Percentiles rank a stretch among this genome's conserved stretches.
phyloP scores from a whole-genome alignment of 1,139 yeast genomes.

The Scheffersomyces segobiensis region DNA sequence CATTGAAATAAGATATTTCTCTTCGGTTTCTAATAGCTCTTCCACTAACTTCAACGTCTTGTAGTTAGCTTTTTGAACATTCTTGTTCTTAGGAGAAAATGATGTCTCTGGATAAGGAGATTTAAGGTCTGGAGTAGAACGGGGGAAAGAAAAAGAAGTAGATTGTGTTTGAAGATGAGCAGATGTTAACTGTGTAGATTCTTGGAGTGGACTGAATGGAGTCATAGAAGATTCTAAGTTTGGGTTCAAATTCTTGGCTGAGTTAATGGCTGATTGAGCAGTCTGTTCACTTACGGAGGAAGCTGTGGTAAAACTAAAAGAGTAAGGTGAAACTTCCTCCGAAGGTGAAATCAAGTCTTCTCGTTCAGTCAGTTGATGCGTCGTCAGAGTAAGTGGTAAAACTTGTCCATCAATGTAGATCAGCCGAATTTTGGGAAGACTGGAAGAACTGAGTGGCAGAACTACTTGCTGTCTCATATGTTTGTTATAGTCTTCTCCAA shows the following conservation, averaged over 20 bases:
- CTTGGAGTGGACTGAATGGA: background rate
- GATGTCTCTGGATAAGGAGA: constrained; percentile 14
- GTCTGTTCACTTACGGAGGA: background rate
- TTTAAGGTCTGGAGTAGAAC: constrained; percentile 5
- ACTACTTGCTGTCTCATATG: background rate
- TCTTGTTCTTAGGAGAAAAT: constrained; percentile 11
- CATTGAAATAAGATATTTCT: constrained; percentile 42
- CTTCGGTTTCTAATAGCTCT: constrained; percentile 52
- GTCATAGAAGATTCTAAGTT: background rate
- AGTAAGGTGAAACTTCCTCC: background rate
- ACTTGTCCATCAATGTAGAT: background rate
- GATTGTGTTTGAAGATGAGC: background rate
- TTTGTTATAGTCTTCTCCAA: background rate
- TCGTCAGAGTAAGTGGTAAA: background rate
- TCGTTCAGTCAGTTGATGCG: background rate
- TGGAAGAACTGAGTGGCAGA: background rate
- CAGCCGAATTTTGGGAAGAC: background rate
- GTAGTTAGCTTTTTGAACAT: constrained; percentile 10
- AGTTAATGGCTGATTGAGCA: background rate
- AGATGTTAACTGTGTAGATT: background rate
- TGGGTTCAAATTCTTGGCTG: background rate
- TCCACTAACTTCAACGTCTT: constrained; percentile 38
- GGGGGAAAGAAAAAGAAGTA: constrained; percentile 2
- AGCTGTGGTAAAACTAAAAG: background rate
- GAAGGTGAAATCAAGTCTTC: background rate